These are phyloP conservation scores for Yarrowia deformans DNA, from an alignment of 805 yeast species.

Conservation along the genomic window DNA sequence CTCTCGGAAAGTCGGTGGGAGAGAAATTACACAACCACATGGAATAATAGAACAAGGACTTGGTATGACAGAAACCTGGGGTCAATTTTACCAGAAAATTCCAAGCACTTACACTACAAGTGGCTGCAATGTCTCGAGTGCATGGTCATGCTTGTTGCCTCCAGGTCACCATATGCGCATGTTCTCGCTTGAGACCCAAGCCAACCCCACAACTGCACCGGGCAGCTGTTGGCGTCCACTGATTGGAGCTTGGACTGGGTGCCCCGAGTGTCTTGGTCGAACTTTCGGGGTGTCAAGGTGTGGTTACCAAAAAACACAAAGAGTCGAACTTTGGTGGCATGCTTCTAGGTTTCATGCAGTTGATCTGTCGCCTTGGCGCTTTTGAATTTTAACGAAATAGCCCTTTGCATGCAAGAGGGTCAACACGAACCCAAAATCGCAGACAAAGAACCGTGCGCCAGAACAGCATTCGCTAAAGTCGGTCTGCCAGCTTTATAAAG, in stretches of 20 bases:
- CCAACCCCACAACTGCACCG: conserved; percentile 5
- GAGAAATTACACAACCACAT: not conserved
- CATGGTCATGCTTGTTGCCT: not conserved
- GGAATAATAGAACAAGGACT: not conserved
- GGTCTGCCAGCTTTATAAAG: conserved; percentile 21
- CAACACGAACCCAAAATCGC: not conserved
- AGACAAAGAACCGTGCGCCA: conserved; percentile 4
- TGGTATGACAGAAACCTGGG: not conserved
- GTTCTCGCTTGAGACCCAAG: not conserved
- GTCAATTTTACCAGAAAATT: not conserved
- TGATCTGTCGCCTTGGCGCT: conserved; percentile 19
- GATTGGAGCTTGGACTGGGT: not conserved
- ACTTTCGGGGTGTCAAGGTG: conserved; percentile 3
- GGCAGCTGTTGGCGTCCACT: not conserved
- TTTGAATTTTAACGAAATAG: not conserved
- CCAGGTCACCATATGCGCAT: not conserved
- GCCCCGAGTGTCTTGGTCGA: conserved; percentile 1
- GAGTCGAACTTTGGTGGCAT: not conserved
- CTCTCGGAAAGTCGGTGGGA: not conserved
- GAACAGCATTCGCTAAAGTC: conserved; percentile 4
- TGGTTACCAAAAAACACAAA: conserved; percentile 4
- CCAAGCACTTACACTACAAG: not conserved
- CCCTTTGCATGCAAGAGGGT: conserved; percentile 12
- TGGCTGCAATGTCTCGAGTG: not conserved
- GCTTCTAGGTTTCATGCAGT: not conserved